Evolutionary conservation across 305 asterid species (phyloP), one percentile per base, ranked within the genome.

Genomic region (Fraxinus ornus): DNA sequence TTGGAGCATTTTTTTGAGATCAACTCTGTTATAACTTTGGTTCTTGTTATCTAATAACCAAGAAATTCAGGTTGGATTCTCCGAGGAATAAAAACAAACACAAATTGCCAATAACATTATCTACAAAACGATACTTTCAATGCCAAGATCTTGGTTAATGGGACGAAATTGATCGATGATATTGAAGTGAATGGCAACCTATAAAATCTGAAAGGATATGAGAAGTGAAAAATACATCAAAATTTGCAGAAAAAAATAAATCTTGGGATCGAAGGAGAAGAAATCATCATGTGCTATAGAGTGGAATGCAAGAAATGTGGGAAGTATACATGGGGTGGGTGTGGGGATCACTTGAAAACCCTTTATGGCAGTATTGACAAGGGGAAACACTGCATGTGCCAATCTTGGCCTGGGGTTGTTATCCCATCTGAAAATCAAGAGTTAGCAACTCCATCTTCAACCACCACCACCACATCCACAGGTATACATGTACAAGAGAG

Each of bases 391-490:
- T 93, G 97, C 88, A 81, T 83, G 87, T 93, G 98, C 84, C 91
- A 88, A 44, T 85, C 94, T 82, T 94, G 98, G 97, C 97, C 97
- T 36, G 95, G 97, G 3, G 89, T 91, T 75, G 87, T 75, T 79
- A 83, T 85, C 75, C 87, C 90, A 28, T 57, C 91, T 6, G 73
- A 87, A 28, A 37, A 85, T 41, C 89, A 77, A 26, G 13, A 52
- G 52, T 33, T 80, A 5, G 75, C 8, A 30, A 78, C 86, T 52
- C 62, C 88, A 13, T 28, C 82, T 81, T 37, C 90, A 60, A 78
- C 91, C 21, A 78, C 91, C n/a, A 66, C 86, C 60, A 15, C 39
- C 9, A 30, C 39, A 57, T 17, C 60, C 60, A 49, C 60, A 49
- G 60, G 60, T 49, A 15, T 49, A 49, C 57, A 13, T 6, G 21